phyloP scores from a whole-genome alignment of 169 alveolate genomes.

The Plasmodium knowlesi region DNA sequence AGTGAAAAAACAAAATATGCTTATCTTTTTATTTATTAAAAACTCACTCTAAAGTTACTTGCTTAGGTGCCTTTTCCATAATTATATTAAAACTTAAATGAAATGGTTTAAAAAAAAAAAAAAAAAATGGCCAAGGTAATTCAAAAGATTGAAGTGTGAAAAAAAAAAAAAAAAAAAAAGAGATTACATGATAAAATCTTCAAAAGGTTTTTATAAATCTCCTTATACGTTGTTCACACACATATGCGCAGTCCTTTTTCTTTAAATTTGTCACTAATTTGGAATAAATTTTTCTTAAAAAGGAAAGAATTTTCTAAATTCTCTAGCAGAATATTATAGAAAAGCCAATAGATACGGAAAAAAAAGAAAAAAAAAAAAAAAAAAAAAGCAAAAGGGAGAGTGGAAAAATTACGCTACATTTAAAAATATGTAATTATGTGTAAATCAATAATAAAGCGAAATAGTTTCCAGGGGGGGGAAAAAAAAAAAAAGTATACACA shows the following conservation, averaged over 20 bases:
- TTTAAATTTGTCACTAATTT: not conserved
- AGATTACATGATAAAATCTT: not conserved
- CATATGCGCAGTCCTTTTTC: not conserved
- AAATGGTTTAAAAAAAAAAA: constrained; percentile 12
- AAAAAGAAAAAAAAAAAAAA: not conserved
- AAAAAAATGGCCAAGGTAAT: not conserved
- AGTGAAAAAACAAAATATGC: not conserved
- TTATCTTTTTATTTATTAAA: constrained; percentile 21
- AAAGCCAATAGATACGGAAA: not conserved
- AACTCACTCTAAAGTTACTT: constrained; percentile 72
- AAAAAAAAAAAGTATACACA: not conserved
- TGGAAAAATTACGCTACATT: not conserved
- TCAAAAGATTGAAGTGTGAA: not conserved
- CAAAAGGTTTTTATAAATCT: not conserved
- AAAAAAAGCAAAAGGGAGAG: not conserved
- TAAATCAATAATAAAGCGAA: not conserved
- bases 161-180: not conserved
- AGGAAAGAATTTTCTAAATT: constrained; percentile 7
- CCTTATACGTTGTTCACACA: not conserved
- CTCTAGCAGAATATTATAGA: not conserved
- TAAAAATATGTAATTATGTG: constrained; percentile 11
- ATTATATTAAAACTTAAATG: constrained; percentile 14
- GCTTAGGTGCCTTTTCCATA: constrained; percentile 55
- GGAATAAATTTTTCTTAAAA: not conserved
- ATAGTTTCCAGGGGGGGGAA: not conserved